phyloP scores from a whole-genome alignment of 257 asterid species.

The Solanum virginianum region DNA sequence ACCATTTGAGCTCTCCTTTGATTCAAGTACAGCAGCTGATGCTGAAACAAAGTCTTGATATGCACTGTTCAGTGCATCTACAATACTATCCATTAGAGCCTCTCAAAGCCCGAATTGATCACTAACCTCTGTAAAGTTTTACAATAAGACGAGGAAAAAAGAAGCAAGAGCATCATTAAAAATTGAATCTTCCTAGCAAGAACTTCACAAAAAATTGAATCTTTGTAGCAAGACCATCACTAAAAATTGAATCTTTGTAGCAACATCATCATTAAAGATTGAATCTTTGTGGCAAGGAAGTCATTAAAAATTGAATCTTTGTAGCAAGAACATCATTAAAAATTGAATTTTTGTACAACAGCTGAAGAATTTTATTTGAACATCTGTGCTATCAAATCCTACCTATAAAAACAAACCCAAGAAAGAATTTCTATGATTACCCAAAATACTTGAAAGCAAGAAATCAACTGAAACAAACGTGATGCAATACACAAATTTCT shows the following conservation, averaged over 20 bases:
- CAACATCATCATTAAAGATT: too few species aligned
- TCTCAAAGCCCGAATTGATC: not conserved
- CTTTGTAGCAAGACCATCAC: not conserved
- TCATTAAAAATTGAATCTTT: not conserved
- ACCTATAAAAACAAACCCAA: not conserved
- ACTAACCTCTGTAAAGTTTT: not conserved
- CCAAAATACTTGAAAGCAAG: not conserved
- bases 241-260: not conserved
- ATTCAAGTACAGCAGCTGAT: constrained; percentile 57
- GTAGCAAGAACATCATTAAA: not conserved
- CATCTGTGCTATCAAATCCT: not conserved
- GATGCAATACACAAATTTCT: not conserved
- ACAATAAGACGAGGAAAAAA: not conserved
- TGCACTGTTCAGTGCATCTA: constrained; percentile 55
- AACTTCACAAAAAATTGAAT: not conserved
- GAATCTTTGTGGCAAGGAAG: too few species aligned
- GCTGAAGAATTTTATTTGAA: not conserved
- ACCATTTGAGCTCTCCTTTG: constrained; percentile 46
- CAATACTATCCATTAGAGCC: constrained; percentile 58
- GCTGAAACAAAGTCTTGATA: constrained; percentile 75
- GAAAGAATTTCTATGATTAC: not conserved
- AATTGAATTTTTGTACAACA: not conserved
- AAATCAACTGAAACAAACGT: not conserved
- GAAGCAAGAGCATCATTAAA: not conserved
- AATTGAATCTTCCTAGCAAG: too few species aligned